These are phyloP conservation scores for Neophaeococcomyces mojaviensis DNA, from an alignment of 2,329 filamentous ascomycete genomes.

Conservation along the genomic window DNA sequence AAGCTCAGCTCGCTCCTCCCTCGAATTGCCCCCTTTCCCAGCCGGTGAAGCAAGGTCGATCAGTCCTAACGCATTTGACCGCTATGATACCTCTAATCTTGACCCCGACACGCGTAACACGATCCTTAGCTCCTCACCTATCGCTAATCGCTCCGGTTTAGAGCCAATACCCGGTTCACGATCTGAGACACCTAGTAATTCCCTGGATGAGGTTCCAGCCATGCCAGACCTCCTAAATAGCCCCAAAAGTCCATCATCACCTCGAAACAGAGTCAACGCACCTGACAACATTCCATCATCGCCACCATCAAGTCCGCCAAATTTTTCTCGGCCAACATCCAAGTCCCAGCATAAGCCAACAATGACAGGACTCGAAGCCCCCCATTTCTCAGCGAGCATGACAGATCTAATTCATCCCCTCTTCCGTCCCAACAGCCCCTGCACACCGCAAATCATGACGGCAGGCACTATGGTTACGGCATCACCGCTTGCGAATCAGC, in stretches of 20 bases:
- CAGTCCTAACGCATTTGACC: slow-evolving; percentile 6
- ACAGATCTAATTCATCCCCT: slow-evolving; percentile 52
- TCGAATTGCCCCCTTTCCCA: slow-evolving; percentile 16
- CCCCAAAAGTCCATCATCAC: slow-evolving; percentile 14
- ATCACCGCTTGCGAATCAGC: slow-evolving; percentile 47
- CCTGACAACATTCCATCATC: slow-evolving; percentile 13
- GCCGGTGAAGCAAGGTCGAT: slow-evolving; percentile 13
- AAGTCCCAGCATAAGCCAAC: slow-evolving; percentile 11
- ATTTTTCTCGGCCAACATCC: slow-evolving; percentile 24
- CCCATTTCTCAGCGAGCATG: slow-evolving; percentile 19
- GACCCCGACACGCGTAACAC: slow-evolving; percentile 20
- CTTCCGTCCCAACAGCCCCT: slow-evolving; percentile 48
- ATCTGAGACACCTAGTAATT: slow-evolving; percentile 21
- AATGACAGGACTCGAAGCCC: neutral
- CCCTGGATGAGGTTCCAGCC: slow-evolving; percentile 18
- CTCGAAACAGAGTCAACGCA: slow-evolving; percentile 4
- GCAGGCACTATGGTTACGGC: slow-evolving; percentile 50
- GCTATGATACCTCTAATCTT: slow-evolving; percentile 22
- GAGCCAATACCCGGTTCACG: slow-evolving; percentile 23
- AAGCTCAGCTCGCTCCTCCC: slow-evolving; percentile 20
- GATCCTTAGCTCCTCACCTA: slow-evolving; percentile 21
- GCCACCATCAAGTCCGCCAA: slow-evolving; percentile 23
- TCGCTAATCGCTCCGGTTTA: slow-evolving; percentile 15
- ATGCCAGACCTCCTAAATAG: slow-evolving; percentile 13
- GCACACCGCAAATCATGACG: slow-evolving; percentile 44